Conservation (phyloP, 2,329 filamentous ascomycete species). For the Cladophialophora exuberans region DNA sequence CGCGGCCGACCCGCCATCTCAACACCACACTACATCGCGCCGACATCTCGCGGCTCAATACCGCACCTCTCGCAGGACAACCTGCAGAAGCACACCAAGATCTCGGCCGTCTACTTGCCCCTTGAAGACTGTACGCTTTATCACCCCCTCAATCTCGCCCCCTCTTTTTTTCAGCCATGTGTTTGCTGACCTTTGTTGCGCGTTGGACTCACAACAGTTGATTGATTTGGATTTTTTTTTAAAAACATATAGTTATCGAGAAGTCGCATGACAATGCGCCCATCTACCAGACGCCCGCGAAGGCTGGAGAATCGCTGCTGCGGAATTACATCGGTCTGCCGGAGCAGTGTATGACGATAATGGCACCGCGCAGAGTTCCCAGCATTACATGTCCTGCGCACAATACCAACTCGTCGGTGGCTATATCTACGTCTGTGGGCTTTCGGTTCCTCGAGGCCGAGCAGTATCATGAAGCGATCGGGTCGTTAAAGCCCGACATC, state of each 20-base stretch:
- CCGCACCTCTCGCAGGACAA: constrained; percentile 91
- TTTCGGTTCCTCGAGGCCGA: constrained; percentile 71
- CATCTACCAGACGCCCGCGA: constrained; percentile 54
- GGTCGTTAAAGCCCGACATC: constrained; percentile 76
- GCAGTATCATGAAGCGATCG: constrained; percentile 69
- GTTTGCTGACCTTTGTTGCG: too few relatives aligned
- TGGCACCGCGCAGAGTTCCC: constrained; percentile 78
- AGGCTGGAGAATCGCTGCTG: constrained; percentile 59
- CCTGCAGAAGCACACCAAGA: constrained; percentile 64
- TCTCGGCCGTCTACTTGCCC: constrained; percentile 75
- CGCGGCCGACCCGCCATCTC: constrained; percentile 67
- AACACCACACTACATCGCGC: constrained; percentile 80
- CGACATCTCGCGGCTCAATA: constrained; percentile 80
- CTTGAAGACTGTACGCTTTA: constrained; percentile 96
- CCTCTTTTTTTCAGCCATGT: too few relatives aligned
- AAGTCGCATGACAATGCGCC: constrained; percentile 53
- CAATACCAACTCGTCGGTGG: constrained; percentile 72
- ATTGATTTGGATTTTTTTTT: constrained; percentile 42
- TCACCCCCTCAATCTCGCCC: too few relatives aligned
- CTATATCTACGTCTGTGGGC: constrained; percentile 83
- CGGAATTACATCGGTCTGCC: constrained; percentile 78
- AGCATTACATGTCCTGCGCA: constrained; percentile 69
- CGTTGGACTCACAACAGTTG: too few relatives aligned
- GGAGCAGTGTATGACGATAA: constrained; percentile 65
- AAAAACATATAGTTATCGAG: constrained; percentile 64